Evolutionary conservation across 345 rosid species (phyloP).

Genomic region (Rhodomyrtus tomentosa): DNA sequence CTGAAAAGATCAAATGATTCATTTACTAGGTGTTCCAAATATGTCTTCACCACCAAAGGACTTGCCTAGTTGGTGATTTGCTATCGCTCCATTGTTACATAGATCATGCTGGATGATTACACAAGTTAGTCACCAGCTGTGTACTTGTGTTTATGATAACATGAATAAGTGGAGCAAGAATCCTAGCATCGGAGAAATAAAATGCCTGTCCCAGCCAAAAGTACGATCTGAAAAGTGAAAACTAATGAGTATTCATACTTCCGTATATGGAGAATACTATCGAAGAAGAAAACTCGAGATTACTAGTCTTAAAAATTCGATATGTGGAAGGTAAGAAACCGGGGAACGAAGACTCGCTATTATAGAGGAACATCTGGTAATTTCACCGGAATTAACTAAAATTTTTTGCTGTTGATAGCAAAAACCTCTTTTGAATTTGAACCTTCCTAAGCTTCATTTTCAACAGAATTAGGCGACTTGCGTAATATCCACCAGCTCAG

Average conservation of each 20-base stretch:
- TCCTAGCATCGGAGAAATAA: neutral
- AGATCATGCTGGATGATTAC: neutral
- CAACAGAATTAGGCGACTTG: neutral
- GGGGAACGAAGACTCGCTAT: neutral
- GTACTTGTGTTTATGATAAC: neutral
- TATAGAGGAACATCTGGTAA: neutral
- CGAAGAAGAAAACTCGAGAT: neutral
- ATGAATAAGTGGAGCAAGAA: neutral
- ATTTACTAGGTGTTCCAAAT: neutral
- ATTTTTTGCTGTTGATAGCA: neutral
- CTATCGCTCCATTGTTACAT: neutral
- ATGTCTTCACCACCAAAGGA: neutral
- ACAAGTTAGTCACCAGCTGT: neutral
- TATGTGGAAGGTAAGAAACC: neutral
- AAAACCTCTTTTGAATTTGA: neutral
- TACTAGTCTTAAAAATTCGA: neutral
- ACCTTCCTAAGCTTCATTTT: neutral
- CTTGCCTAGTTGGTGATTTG: neutral
- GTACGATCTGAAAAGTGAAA: neutral
- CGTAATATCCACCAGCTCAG: neutral
- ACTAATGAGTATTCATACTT: neutral
- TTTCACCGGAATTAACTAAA: neutral
- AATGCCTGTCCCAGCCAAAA: neutral
- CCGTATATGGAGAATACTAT: neutral
- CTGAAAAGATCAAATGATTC: neutral